These are phyloP conservation scores for Stachybotrys elegans DNA, from an alignment of 2,329 filamentous ascomycete genomes.

Conservation along the genomic window DNA sequence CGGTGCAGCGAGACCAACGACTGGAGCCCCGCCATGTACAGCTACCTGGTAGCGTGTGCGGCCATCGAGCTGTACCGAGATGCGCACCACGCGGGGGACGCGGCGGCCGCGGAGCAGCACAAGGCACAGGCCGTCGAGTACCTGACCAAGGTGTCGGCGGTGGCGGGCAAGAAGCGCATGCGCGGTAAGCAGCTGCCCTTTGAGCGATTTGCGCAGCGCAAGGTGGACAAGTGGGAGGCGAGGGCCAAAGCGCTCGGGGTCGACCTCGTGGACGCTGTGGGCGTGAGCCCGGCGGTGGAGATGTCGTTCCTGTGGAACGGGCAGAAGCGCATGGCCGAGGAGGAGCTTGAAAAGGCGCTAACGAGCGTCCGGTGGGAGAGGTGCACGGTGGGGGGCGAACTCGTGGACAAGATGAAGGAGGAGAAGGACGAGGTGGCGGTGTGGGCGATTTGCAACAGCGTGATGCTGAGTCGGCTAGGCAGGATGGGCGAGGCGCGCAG, in stretches of 20 bases:
- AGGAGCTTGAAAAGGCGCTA: conserved; percentile 60
- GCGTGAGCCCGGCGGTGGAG: conserved; percentile 76
- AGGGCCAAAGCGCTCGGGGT: conserved; percentile 62
- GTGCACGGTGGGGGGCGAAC: conserved; percentile 44
- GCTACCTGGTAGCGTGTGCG: conserved; percentile 76
- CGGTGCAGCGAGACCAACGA: conserved; percentile 75
- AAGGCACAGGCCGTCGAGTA: conserved; percentile 64
- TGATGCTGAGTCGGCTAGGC: conserved; percentile 60
- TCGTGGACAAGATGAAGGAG: conserved; percentile 40
- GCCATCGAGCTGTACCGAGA: conserved; percentile 79
- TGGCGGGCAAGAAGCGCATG: conserved; percentile 81
- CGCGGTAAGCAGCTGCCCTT: conserved; percentile 88
- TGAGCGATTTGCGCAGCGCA: conserved; percentile 78
- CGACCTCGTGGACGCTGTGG: conserved; percentile 73
- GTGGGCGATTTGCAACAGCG: conserved; percentile 60
- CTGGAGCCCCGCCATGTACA: conserved; percentile 87
- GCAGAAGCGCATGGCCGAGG: conserved; percentile 68
- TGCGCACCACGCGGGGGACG: conserved; percentile 29
- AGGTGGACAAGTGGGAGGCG: conserved; percentile 83
- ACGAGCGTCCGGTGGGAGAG: conserved; percentile 60
- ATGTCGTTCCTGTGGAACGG: conserved; percentile 96
- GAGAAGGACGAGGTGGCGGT: conserved; percentile 59
- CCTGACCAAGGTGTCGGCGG: conserved; percentile 64
- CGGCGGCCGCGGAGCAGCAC: conserved; percentile 46
- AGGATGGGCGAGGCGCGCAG: conserved; percentile 59